These are phyloP conservation scores for Colletotrichum tofieldiae DNA, from an alignment of 2,329 filamentous ascomycete genomes.

Conservation along the genomic window DNA sequence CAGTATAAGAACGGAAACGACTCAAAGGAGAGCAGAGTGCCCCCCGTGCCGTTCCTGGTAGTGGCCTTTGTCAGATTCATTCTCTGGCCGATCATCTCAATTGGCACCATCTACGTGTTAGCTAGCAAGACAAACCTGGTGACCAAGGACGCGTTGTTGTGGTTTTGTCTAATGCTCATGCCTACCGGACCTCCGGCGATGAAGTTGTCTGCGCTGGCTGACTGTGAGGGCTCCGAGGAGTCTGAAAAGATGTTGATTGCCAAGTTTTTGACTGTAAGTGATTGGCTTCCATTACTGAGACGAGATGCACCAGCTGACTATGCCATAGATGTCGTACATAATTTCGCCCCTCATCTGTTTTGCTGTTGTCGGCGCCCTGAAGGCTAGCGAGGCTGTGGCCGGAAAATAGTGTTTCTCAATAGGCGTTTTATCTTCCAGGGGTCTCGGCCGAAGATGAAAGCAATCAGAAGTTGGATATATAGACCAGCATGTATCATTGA, in stretches of 20 bases:
- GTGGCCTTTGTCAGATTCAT: conserved; percentile 72
- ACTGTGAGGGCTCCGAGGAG: conserved; percentile 58
- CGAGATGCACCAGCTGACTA: background rate
- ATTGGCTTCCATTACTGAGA: rapidly evolving
- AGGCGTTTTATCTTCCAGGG: background rate
- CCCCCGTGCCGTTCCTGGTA: conserved; percentile 63
- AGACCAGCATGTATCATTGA: background rate
- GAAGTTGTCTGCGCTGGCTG: conserved; percentile 63
- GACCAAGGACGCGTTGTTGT: conserved; percentile 73
- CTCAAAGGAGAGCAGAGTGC: conserved; percentile 50
- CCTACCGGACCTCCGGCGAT: conserved; percentile 63
- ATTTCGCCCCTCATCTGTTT: conserved; percentile 38
- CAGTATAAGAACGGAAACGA: conserved; percentile 51
- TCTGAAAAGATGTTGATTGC: conserved; percentile 60
- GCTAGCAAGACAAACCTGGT: conserved; percentile 68
- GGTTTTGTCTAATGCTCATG: conserved; percentile 71
- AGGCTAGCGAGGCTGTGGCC: conserved; percentile 22
- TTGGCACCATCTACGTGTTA: conserved; percentile 69
- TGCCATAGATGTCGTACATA: conserved; percentile 33
- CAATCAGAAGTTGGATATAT: background rate
- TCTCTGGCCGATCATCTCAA: conserved; percentile 68
- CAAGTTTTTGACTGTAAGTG: conserved; percentile 59
- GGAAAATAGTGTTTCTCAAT: background rate
- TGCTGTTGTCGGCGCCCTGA: conserved; percentile 35
- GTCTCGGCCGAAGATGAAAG: background rate